Evolutionary conservation across 345 rosid genomes (phyloP).

Genomic region (Erodium maritimum): DNA sequence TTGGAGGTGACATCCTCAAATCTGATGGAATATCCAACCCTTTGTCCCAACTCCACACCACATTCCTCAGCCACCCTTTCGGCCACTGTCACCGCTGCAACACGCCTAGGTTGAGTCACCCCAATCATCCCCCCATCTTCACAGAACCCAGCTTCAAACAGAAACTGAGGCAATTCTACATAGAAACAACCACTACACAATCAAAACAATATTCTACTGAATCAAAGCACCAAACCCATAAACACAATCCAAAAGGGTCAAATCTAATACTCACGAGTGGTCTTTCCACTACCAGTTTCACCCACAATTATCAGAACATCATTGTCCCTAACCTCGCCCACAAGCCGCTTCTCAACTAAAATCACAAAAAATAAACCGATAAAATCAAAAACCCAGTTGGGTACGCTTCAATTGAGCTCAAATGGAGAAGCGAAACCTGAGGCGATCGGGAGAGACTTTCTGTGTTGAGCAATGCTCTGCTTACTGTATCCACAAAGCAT

Average conservation of each 20-base stretch:
- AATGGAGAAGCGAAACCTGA: constrained; percentile 57
- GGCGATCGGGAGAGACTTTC: constrained; percentile 81
- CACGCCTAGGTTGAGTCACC: constrained; percentile 84
- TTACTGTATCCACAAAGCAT: constrained; percentile 19
- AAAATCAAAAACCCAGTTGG: too few relatives aligned
- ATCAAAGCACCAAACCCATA: too few relatives aligned
- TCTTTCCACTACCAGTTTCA: constrained; percentile 95
- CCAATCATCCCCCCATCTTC: constrained; percentile 59
- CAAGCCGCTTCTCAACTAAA: constrained; percentile 55
- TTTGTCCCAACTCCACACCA: constrained; percentile 61
- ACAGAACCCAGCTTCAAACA: constrained; percentile 63
- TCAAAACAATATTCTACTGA: neutral
- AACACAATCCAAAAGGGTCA: too few relatives aligned
- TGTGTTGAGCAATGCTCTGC: constrained; percentile 41
- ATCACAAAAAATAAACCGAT: neutral
- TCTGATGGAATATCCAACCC: constrained; percentile 77
- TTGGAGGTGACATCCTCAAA: constrained; percentile 65
- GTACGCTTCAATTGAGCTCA: too few relatives aligned
- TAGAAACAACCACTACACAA: neutral
- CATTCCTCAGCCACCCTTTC: constrained; percentile 84
- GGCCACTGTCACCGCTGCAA: constrained; percentile 85
- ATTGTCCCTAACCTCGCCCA: constrained; percentile 54
- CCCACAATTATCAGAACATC: constrained; percentile 74
- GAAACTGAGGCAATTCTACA: constrained; percentile 78
- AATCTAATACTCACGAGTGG: constrained; percentile 46